Evolutionary conservation across 1,284 basidiomycete genomes (phyloP), one percentile per base, ranked within the genome.

Genomic region (Trametes polyzona): DNA sequence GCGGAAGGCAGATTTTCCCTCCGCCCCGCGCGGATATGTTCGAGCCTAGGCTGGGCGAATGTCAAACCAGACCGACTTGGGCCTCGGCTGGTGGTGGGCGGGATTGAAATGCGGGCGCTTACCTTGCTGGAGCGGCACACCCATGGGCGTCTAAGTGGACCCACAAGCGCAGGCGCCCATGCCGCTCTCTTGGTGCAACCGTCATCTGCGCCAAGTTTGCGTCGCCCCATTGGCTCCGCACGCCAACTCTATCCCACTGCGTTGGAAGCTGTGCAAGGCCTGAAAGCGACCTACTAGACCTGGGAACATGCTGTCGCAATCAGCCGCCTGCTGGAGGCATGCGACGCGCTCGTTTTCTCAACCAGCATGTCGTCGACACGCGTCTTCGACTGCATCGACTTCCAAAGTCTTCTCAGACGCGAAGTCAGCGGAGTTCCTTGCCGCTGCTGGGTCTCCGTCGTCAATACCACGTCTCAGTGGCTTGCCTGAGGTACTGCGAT

Each of bases 401-500:
- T 27, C 55, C 35, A 52, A 57, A 16, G 43, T 60, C n/a, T 83
- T 82, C 51, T 66, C 70, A 30, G 63, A 74, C 55, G 37, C 76
- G 3, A 64, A 67, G 42, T 70, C 74, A 16, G 82, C 81, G 2
- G 70, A 77, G 60, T 82, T 82, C 65, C 64, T 83, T 14, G 74
- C 76, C 29, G 75, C 80, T 16, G 81, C 78, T 1, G 71, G 69
- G 3, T 67, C 76, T 0, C 51, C 67, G 9, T 62, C 67, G 5
- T 76, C 73, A 17, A 74, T 86, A 36, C 82, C 81, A 1, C 67
- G 63, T 43, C 64, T 83, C 17, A 67, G 74, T 48, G 78, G 77
- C 29, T 62, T 81, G 27, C 84, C 84, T 21, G 84, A 86, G 70
- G 83, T 83, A 42, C 33, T 57, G 24, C 2, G 23, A 30, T 42